phyloP scores from a whole-genome alignment of 306 rosid genomes.

The Morella rubra region DNA sequence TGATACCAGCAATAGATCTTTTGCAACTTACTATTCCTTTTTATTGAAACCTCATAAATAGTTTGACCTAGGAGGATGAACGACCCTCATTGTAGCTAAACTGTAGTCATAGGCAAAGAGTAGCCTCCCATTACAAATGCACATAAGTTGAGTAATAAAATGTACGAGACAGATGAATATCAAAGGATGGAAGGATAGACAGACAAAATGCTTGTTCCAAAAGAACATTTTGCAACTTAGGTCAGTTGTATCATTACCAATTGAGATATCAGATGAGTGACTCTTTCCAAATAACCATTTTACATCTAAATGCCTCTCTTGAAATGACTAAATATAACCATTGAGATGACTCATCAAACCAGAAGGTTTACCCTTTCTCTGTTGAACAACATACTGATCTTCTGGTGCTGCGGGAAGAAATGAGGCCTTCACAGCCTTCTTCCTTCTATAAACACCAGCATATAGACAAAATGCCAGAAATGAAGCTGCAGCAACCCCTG shows the following conservation, averaged over 20 bases:
- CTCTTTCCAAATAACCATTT: background rate
- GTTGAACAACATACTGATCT: slow-evolving; percentile 29
- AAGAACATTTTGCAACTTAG: background rate
- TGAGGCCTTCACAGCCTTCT: slow-evolving; percentile 38
- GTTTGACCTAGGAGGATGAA: background rate
- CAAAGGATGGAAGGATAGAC: background rate
- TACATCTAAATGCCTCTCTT: background rate
- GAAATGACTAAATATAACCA: background rate
- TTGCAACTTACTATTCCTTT: too few species aligned
- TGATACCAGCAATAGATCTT: too few species aligned
- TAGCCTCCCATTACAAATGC: background rate
- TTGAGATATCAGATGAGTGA: background rate
- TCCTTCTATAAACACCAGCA: slow-evolving; percentile 40
- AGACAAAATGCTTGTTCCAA: background rate
- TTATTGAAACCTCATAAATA: background rate
- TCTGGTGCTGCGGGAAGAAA: slow-evolving; percentile 33
- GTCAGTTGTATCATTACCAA: background rate
- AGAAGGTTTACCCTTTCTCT: slow-evolving; percentile 33
- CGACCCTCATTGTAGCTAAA: background rate
- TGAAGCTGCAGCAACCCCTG: slow-evolving; percentile 44
- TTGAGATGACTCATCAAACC: background rate
- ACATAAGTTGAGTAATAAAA: background rate
- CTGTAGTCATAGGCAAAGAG: background rate
- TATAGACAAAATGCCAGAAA: slow-evolving; percentile 38
- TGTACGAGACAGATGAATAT: background rate